Evolutionary conservation across 257 asterid genomes (phyloP), one percentile per base, ranked within the genome.

Genomic region (Mentha longifolia): DNA sequence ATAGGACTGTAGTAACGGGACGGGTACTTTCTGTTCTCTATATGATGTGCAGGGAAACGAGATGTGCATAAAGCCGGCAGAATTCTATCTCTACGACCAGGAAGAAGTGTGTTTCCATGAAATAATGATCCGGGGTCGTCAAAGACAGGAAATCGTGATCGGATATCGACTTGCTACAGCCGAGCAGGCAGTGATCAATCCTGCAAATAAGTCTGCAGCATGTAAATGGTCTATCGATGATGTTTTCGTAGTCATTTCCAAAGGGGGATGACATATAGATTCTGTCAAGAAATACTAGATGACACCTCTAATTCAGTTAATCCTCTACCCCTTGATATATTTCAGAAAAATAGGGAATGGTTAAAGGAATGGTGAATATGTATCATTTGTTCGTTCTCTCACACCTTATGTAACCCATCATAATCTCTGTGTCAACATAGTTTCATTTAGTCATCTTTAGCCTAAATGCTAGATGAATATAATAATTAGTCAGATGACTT

Each of bases 11-110:
- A 10, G 10, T 22, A 22, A 22, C 25, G 25, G 25, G 2, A 22
- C 25, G 25, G 25, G 25, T 19, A 61, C 28, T 43, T 57, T 33
- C 37, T 33, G 37, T 33, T 33, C 37, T 3, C 37, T 0, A 6
- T 33, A 9, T 66, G 50, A 31, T 66, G 20, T 76, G 71, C 90
- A 93, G 98, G 98, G 98, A 69, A 89, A 86, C 70, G 94, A 93
- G 85, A 82, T 91, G 97, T 93, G 96, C 89, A 93, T 93, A 74
- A 93, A 89, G 85, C 91, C 95, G 9, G 97, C 96, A 61, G 98
- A 91, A 73, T 93, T 85, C 83, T 93, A 93, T 80, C 89, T 93
- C 9, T 89, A 89, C 65, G 95, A 93, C 84, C 95, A 91, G 85
- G 98, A 91, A 79, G 98, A 93, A 67, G 76, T 91, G 68, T 79